These are phyloP conservation scores for Pleurotus cornucopiae DNA, from an alignment of 768 basidiomycete species.

Conservation along the genomic window DNA sequence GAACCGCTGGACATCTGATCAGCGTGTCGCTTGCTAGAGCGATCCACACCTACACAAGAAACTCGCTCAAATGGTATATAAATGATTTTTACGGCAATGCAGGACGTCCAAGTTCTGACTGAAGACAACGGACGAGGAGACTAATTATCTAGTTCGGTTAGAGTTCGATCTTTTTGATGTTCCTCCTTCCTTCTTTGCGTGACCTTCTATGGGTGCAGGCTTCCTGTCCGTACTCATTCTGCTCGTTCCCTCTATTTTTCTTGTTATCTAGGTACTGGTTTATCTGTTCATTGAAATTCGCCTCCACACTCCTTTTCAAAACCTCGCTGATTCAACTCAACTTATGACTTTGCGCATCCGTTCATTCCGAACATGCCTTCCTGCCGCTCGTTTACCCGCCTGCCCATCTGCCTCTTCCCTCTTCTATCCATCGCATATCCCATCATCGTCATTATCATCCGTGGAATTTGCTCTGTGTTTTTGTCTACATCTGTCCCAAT, in stretches of 20 bases:
- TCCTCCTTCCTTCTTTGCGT: not conserved
- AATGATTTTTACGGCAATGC: no score
- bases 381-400: not conserved
- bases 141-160: slow-evolving; percentile 3
- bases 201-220: not conserved
- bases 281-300: no score
- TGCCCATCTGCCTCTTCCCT: not conserved
- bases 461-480: not conserved
- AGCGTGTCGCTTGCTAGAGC: not conserved
- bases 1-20: slow-evolving; percentile 82
- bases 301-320: no score
- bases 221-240: not conserved
- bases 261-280: no score
- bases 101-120: not conserved
- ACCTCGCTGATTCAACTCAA: no score
- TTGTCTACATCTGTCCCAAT: not conserved
- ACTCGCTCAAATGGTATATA: not conserved
- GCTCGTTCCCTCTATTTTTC: no score
- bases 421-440: not conserved
- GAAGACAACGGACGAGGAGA: not conserved
- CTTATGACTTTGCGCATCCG: no score
- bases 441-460: not conserved
- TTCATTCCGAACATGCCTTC: not conserved
- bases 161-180: slow-evolving; percentile 6
- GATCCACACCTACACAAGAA: not conserved